These are phyloP conservation scores for Flaveria robusta DNA, from an alignment of 129 eudicot species.

Conservation along the genomic window DNA sequence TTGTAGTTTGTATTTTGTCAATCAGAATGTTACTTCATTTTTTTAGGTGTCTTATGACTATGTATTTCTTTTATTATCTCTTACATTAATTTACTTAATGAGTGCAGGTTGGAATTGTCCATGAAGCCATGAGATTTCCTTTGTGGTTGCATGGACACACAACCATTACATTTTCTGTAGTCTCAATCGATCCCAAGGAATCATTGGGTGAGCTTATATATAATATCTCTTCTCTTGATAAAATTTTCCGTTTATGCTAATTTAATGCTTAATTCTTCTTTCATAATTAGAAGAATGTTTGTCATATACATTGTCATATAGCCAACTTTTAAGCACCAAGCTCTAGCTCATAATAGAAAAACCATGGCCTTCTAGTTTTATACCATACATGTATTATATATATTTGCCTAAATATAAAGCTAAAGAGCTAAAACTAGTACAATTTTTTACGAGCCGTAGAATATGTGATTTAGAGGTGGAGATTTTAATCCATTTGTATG, in stretches of 20 bases:
- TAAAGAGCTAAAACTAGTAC: slow-evolving; percentile 4
- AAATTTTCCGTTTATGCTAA: slow-evolving; percentile 2
- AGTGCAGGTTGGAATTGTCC: slow-evolving; percentile 76
- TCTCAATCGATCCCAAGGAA: slow-evolving; percentile 65
- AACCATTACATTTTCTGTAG: slow-evolving; percentile 69
- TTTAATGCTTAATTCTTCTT: slow-evolving; percentile 10
- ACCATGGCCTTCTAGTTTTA: not conserved
- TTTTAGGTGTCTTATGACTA: not conserved
- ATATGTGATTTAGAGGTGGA: not conserved
- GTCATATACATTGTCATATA: slow-evolving; percentile 7
- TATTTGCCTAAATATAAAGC: not conserved
- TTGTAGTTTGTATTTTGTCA: not conserved
- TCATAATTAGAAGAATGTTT: slow-evolving; percentile 6
- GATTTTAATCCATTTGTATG: not conserved
- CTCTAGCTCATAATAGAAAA: not conserved
- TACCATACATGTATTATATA: not conserved
- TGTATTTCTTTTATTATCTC: not conserved
- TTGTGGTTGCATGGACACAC: slow-evolving; percentile 92
- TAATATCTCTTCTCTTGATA: slow-evolving; percentile 20
- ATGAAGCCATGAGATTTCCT: slow-evolving; percentile 82
- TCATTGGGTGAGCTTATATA: slow-evolving; percentile 62
- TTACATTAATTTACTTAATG: slow-evolving; percentile 9
- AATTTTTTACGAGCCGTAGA: not conserved
- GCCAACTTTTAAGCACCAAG: slow-evolving; percentile 13
- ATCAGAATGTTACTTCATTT: slow-evolving; percentile 11